Evolutionary conservation across 345 rosid genomes (phyloP), one percentile per base, ranked within the genome.

Genomic region (Cardamine occulta): DNA sequence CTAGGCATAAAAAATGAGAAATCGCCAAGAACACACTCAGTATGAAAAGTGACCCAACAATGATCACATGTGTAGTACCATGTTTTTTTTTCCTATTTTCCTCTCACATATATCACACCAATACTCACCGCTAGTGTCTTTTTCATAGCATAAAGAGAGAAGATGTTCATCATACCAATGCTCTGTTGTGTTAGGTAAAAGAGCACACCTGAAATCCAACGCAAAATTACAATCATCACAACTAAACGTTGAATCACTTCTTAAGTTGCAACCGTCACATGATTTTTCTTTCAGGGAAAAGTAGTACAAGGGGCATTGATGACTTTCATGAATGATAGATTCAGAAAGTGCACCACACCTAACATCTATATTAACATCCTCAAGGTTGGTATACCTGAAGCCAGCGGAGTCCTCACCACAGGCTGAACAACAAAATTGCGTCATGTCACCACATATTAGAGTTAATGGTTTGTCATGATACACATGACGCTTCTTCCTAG

Each of bases 101-200:
- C 31, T 23, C n/a, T 23, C 65, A 11, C 47, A 60, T 60, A 35
- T 60, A 35, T 62, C 68, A 64, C 68, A 64, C 55, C 14, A 64
- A 29, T 6, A 45, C 5, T n/a, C 32, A 5, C 5, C 40, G 9
- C 24, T n/a, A 10, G 2, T 6, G 0, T 9, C 7, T 8, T 24
- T 44, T 14, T 34, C 39, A 45, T 23, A 9, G 55, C n/a, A 64
- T 26, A 64, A 17, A 17, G 8, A 64, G 13, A 45, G 40, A 17
- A 10, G 15, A 45, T 64, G 68, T 0, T 64, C 26, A 28, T 64
- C 68, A 2, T 21, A 64, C 17, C 23, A 8, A 7, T 44, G 68
- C 24, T 17, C 9, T 28, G 18, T 14, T 64, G 15, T 28, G 29
- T 29, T 64, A 2, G 69, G 56, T 11, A 47, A 47, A 53, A 24